These are phyloP conservation scores for Apostasia ramifera DNA, from an alignment of 106 monocot species.

Conservation along the genomic window DNA sequence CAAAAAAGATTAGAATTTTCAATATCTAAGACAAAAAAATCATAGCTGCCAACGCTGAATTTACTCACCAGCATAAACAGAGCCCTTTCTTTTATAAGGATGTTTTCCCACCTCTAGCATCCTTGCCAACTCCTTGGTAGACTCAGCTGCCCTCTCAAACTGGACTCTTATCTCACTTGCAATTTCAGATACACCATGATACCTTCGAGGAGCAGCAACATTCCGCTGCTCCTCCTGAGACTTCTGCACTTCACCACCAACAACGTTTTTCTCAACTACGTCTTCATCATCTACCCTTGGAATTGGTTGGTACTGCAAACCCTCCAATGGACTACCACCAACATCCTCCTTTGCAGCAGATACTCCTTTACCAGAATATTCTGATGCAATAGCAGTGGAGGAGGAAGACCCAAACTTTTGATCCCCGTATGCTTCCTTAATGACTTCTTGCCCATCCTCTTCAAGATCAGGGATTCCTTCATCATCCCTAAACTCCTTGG, in stretches of 20 bases:
- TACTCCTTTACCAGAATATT: not conserved
- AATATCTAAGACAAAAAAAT: too few relatives aligned
- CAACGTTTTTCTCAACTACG: constrained; percentile 52
- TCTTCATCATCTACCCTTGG: constrained; percentile 25
- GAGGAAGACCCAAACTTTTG: constrained; percentile 29
- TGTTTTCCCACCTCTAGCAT: constrained; percentile 65
- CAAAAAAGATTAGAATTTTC: too few relatives aligned
- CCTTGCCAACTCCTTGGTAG: constrained; percentile 22
- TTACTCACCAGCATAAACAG: constrained; percentile 41
- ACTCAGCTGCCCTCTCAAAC: constrained; percentile 39
- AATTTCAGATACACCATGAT: constrained; percentile 18
- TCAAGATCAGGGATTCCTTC: constrained; percentile 97
- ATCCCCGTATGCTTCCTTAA: constrained; percentile 72
- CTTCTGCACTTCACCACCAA: constrained; percentile 16
- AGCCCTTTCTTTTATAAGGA: constrained; percentile 26
- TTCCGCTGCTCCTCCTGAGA: constrained; percentile 14
- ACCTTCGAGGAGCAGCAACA: constrained; percentile 10
- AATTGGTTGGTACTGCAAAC: constrained; percentile 2
- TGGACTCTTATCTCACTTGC: constrained; percentile 42
- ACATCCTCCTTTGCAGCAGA: constrained; percentile 16
- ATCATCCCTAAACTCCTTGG: constrained; percentile 74
- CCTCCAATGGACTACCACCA: constrained; percentile 13
- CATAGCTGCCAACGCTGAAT: too few relatives aligned
- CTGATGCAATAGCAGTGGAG: constrained; percentile 7
- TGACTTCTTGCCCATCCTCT: constrained; percentile 48